Evolutionary conservation across 2,329 filamentous ascomycete species (phyloP), one percentile per base, ranked within the genome.

Genomic region (Pezizomycotina sp.): DNA sequence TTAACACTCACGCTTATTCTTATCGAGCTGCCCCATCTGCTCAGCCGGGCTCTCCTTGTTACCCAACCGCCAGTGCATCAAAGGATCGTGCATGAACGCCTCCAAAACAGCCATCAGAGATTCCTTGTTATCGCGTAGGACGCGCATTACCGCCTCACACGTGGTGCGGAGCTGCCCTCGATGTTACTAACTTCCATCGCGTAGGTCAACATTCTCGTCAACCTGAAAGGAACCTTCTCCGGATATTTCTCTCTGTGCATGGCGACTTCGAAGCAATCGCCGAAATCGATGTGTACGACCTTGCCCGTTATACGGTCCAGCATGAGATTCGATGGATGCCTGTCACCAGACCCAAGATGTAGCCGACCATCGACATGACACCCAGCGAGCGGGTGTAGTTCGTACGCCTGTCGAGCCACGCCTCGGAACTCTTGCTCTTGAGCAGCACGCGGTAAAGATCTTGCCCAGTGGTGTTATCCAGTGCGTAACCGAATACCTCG

Each of bases 311-410:
- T 74, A 24, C 83, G 77, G 58, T 98, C 89, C 25, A 99, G 75
- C 77, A 98, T 91, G 53, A 99, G 62, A 58, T 99, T 99, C 43
- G 83, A 93, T 23, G 91, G 91, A 60, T 99, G 89, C 30, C 91
- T 76, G 61, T 99, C 89, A 36, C 89, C 89, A 99, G 66, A 42
- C 89, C 91, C 14, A 99, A 72, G 47, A 99, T 95, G 58, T 99
- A 99, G 46, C 89, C 89, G n/a, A 95, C 89, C 83, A 99, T 98
- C n/a, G 83, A 93, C 89, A 98, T 99, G 52, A 98, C 89, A 50
- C 82, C 89, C 2, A 98, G 66, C 1, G 86, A 95, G 39, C 89
- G 77, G 12, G 89, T 98, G 61, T 98, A 99, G 56, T 92, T 98
- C n/a, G 91, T 98, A 34, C 89, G 77, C 27, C 89, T 71, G 58